These are phyloP conservation scores for Chaetomium fimeti DNA, from an alignment of 495 filamentous ascomycete species.

Conservation along the genomic window DNA sequence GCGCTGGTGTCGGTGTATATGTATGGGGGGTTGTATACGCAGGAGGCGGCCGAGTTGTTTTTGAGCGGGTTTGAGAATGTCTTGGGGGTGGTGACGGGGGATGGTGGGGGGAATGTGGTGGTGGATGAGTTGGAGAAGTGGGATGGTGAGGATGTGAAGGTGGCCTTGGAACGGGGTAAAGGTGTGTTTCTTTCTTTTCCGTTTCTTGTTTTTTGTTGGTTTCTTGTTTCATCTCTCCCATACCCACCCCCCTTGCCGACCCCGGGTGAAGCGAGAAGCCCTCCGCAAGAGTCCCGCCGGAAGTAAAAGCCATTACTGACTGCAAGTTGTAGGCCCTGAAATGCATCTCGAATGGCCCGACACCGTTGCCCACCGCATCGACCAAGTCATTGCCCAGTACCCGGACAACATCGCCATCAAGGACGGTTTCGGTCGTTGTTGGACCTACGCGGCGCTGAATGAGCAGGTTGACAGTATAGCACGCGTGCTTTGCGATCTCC, in stretches of 20 bases:
- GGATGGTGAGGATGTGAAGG: not conserved
- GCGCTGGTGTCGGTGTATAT: conserved; percentile 16
- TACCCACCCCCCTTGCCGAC: too few relatives aligned
- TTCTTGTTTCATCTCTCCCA: not conserved
- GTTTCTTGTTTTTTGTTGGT: not conserved
- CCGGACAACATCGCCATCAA: conserved; percentile 14
- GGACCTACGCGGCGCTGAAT: conserved; percentile 25
- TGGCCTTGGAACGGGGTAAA: not conserved
- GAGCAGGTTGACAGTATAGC: conserved; percentile 21
- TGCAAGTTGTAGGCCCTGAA: not conserved
- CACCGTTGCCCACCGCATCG: conserved; percentile 35
- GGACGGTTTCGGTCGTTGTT: conserved; percentile 15
- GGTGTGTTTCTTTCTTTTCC: not conserved
- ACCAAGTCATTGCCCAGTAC: conserved; percentile 20
- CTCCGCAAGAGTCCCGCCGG: too few relatives aligned
- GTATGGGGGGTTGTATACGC: conserved; percentile 25
- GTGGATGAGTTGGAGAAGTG: too few relatives aligned
- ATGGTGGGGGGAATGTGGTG: too few relatives aligned
- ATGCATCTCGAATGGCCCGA: conserved; percentile 14
- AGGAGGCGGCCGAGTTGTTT: conserved; percentile 12
- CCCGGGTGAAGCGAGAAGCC: too few relatives aligned
- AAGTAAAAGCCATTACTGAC: not conserved
- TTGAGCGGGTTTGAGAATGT: too few relatives aligned
- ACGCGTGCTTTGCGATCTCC: too few relatives aligned
- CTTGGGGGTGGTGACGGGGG: too few relatives aligned